Evolutionary conservation across 2,329 filamentous ascomycete species (phyloP).

Genomic region (Nothopassalora personata): DNA sequence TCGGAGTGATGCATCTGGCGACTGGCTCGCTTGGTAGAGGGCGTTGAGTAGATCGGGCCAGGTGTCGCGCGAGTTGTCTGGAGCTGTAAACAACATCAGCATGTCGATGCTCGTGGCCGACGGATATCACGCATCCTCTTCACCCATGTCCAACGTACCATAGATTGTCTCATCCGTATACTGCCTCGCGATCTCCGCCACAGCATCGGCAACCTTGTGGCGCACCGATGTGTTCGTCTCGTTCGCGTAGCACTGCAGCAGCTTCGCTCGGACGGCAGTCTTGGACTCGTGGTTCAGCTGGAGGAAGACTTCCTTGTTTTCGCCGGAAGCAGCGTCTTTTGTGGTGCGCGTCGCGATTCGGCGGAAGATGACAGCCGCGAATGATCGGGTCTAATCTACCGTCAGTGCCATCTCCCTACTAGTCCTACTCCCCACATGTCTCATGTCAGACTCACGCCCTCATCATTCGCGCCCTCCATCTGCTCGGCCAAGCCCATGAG

Average conservation of each 20-base stretch:
- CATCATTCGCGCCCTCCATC: slow-evolving; percentile 69
- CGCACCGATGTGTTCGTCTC: slow-evolving; percentile 71
- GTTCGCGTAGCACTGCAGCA: slow-evolving; percentile 68
- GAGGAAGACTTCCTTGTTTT: slow-evolving; percentile 78
- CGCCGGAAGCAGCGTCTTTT: slow-evolving; percentile 63
- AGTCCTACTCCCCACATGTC: not conserved
- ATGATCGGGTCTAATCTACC: slow-evolving; percentile 71
- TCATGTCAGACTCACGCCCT: slow-evolving; percentile 53
- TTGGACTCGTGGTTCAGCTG: slow-evolving; percentile 70
- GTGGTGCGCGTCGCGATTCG: slow-evolving; percentile 84
- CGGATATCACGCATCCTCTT: not conserved
- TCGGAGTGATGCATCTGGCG: slow-evolving; percentile 72
- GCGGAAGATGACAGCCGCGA: slow-evolving; percentile 88
- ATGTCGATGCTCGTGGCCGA: not conserved
- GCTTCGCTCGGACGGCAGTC: slow-evolving; percentile 72
- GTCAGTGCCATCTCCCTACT: slow-evolving; percentile 5
- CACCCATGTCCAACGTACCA: not conserved
- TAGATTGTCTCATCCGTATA: slow-evolving; percentile 67
- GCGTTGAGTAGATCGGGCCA: slow-evolving; percentile 86
- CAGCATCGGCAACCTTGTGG: slow-evolving; percentile 96
- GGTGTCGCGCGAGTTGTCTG: slow-evolving; percentile 45
- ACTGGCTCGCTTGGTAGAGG: slow-evolving; percentile 87
- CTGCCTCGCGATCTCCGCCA: slow-evolving; percentile 90
- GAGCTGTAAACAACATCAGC: not conserved
- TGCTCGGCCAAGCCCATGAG: slow-evolving; percentile 94